Evolutionary conservation across 2,329 filamentous ascomycete species (phyloP).

Genomic region (Chaetomium strumarium): DNA sequence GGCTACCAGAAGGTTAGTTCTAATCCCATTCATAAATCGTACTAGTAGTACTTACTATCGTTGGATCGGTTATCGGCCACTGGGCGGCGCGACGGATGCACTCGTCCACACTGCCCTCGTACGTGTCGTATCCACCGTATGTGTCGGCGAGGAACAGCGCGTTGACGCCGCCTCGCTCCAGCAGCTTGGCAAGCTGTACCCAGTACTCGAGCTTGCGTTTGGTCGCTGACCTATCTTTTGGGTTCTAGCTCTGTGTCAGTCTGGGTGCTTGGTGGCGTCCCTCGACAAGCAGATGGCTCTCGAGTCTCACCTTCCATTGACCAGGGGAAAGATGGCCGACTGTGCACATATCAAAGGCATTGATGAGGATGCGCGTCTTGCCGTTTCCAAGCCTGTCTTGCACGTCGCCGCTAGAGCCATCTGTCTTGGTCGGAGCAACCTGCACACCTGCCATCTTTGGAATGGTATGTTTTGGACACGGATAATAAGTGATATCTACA

Average conservation of each 20-base stretch:
- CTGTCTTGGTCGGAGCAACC: too few species aligned
- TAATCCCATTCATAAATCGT: background rate
- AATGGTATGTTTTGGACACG: too few species aligned
- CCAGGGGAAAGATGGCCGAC: conserved; percentile 59
- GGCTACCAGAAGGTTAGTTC: conserved; percentile 34
- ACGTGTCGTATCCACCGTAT: conserved; percentile 59
- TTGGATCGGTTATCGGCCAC: conserved; percentile 60
- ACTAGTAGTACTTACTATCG: conserved; percentile 43
- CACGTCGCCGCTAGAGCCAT: background rate
- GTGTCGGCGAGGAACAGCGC: conserved; percentile 62
- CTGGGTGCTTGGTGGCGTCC: background rate
- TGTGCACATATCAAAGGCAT: conserved; percentile 62
- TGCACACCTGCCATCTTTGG: too few species aligned
- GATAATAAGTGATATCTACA: too few species aligned
- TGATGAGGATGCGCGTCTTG: conserved; percentile 54
- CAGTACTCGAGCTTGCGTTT: conserved; percentile 58
- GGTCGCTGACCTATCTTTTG: conserved; percentile 52
- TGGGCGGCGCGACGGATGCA: conserved; percentile 57
- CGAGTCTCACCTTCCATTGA: conserved; percentile 53
- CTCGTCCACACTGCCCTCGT: conserved; percentile 52
- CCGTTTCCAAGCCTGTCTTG: conserved; percentile 15
- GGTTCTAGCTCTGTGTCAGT: conserved; percentile 40
- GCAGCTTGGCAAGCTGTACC: conserved; percentile 56
- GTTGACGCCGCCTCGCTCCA: conserved; percentile 58
- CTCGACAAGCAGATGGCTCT: background rate